Conservation (phyloP, 371 early-diverging fungal genomes). For the Mortierella sp. region DNA sequence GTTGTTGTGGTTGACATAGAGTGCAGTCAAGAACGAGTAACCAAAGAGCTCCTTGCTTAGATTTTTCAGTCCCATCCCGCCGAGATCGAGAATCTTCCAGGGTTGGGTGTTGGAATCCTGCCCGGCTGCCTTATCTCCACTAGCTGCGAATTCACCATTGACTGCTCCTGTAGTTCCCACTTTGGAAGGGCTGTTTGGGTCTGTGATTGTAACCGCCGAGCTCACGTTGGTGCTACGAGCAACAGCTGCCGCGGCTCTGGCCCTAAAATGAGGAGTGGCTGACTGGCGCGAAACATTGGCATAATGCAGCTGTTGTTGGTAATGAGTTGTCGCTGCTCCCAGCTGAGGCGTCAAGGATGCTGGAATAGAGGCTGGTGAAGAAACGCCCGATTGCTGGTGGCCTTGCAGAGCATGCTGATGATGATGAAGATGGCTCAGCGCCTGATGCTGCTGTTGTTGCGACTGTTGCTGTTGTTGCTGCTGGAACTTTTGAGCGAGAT, state of each 20-base stretch:
- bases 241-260: conserved; percentile 82
- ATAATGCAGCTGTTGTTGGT: conserved; percentile 79
- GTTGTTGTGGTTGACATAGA: conserved; percentile 96
- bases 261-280: conserved; percentile 90
- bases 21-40: conserved; percentile 88
- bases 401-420: conserved; percentile 39
- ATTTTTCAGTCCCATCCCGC: conserved; percentile 92
- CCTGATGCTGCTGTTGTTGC: conserved; percentile 47
- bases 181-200: conserved; percentile 72
- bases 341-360: conserved; percentile 49
- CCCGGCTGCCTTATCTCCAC: conserved; percentile 42
- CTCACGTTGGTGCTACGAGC: conserved; percentile 55
- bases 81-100: conserved; percentile 91
- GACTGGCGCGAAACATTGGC: conserved; percentile 82
- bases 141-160: conserved; percentile 49
- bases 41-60: conserved; percentile 78
- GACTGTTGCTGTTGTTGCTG: conserved; percentile 51
- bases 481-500: conserved; percentile 58
- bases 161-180: conserved; percentile 29
- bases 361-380: conserved; percentile 51
- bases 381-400: conserved; percentile 49
- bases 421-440: conserved; percentile 46
- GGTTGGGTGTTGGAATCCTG: conserved; percentile 44
- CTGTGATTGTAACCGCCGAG: conserved; percentile 69
- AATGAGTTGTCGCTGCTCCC: conserved; percentile 58